phyloP scores from a whole-genome alignment of 495 filamentous ascomycete genomes.

The Neohortaea acidophila region DNA sequence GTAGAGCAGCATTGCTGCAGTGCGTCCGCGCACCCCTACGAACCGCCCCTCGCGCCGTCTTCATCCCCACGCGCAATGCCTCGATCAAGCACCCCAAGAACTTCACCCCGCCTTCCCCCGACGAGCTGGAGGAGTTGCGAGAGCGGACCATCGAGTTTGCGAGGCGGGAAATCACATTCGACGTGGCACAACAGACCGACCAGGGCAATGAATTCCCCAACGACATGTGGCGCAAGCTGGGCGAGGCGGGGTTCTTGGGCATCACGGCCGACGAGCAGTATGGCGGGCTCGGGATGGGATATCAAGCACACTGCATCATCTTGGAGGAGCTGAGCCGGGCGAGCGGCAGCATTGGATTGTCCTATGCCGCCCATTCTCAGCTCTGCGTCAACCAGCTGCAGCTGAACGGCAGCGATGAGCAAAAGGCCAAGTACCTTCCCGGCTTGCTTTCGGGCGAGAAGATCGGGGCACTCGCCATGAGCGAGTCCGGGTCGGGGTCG shows the following conservation, averaged over 20 bases:
- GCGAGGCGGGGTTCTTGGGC: conserved; percentile 79
- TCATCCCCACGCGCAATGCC: conserved; percentile 25
- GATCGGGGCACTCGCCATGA: conserved; percentile 89
- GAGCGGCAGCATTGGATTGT: conserved; percentile 71
- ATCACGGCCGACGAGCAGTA: conserved; percentile 91
- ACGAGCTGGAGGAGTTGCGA: conserved; percentile 70
- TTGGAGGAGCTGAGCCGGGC: conserved; percentile 78
- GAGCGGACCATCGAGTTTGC: conserved; percentile 89
- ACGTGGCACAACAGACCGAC: conserved; percentile 70
- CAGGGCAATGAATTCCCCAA: conserved; percentile 72
- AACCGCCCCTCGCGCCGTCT: conserved; percentile 2
- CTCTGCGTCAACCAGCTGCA: conserved; percentile 94
- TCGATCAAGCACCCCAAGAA: conserved; percentile 75
- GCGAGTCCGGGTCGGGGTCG: conserved; percentile 74
- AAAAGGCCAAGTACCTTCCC: conserved; percentile 69
- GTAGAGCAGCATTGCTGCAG: conserved; percentile 11
- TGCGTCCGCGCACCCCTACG: background rate
- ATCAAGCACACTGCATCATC: conserved; percentile 91
- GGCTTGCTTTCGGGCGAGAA: conserved; percentile 67
- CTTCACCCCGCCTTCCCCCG: conserved; percentile 58
- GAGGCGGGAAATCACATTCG: conserved; percentile 61
- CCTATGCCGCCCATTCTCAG: conserved; percentile 92
- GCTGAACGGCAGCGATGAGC: conserved; percentile 64
- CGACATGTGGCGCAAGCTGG: conserved; percentile 88
- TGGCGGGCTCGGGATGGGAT: conserved; percentile 81